Evolutionary conservation across 495 filamentous ascomycete genomes (phyloP).

Genomic region (Aspergillus nidulans): DNA sequence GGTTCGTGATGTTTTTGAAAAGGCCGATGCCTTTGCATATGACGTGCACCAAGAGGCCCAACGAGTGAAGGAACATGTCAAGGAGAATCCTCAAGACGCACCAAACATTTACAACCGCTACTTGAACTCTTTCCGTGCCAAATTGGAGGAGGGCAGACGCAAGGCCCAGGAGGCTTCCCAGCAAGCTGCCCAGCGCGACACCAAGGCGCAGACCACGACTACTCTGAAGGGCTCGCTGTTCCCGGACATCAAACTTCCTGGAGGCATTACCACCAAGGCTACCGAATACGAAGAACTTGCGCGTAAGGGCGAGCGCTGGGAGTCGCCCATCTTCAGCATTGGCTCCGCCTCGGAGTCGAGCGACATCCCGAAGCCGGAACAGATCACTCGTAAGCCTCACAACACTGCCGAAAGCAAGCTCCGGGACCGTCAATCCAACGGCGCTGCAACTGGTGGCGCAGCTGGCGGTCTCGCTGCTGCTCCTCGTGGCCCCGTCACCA

Average conservation of each 20-base stretch:
- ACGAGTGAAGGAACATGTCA: constrained; percentile 60
- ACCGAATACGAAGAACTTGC: constrained; percentile 91
- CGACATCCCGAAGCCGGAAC: constrained; percentile 60
- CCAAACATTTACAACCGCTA: constrained; percentile 89
- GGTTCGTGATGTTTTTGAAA: constrained; percentile 70
- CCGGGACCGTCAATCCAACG: constrained; percentile 10
- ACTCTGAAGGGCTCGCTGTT: constrained; percentile 90
- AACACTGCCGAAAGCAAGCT: constrained; percentile 25
- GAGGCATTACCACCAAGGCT: constrained; percentile 89
- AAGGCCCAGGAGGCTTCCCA: constrained; percentile 48
- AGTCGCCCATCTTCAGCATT: constrained; percentile 89
- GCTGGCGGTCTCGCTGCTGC: not conserved
- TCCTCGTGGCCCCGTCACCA: not conserved
- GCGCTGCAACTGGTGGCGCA: not conserved
- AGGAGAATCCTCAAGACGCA: constrained; percentile 67
- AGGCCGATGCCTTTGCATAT: constrained; percentile 65
- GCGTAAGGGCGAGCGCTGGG: constrained; percentile 85
- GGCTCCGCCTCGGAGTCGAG: constrained; percentile 69
- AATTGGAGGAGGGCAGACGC: constrained; percentile 67
- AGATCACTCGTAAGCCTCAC: constrained; percentile 66
- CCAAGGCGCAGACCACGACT: constrained; percentile 69
- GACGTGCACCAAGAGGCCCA: constrained; percentile 80
- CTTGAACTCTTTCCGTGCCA: constrained; percentile 66
- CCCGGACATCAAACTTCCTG: constrained; percentile 79
- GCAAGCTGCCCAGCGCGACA: constrained; percentile 53